A percentile compares a stretch with the other conserved stretches of the same genome.
Evolutionary conservation across 805 yeast species (phyloP).

Genomic region (Ogataea methylovora): DNA sequence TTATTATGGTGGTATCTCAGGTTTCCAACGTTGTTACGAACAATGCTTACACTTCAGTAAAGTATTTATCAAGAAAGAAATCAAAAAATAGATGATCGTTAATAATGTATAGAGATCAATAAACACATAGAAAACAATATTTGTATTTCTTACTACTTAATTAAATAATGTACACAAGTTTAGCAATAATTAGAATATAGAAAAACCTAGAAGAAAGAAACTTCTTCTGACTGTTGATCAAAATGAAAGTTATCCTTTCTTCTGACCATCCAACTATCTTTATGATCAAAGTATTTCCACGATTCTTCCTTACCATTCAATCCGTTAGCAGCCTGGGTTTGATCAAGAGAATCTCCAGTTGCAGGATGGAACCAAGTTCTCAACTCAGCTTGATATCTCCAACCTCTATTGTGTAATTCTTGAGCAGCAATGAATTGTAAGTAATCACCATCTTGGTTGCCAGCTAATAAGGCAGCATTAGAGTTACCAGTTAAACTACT

Average conservation of each 20-base stretch:
- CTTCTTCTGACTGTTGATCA: slow-evolving; percentile 24
- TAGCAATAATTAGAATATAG: too few species aligned
- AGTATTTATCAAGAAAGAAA: slow-evolving; percentile 52
- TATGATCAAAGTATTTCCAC: slow-evolving; percentile 78
- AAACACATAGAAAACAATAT: too few species aligned
- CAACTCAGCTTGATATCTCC: slow-evolving; percentile 68
- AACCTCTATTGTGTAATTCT: slow-evolving; percentile 71
- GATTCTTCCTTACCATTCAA: slow-evolving; percentile 15
- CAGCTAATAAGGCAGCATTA: neutral
- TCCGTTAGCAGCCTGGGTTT: slow-evolving; percentile 11
- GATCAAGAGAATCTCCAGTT: slow-evolving; percentile 55
- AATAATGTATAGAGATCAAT: neutral
- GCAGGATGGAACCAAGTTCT: slow-evolving; percentile 78
- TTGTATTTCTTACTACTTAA: neutral
- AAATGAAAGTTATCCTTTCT: slow-evolving; percentile 33
- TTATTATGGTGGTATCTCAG: slow-evolving; percentile 80
- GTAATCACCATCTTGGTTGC: slow-evolving; percentile 41
- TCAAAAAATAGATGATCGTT: slow-evolving; percentile 4
- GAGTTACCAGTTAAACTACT: slow-evolving; percentile 11
- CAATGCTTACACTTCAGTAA: slow-evolving; percentile 74
- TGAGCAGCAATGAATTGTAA: slow-evolving; percentile 72
- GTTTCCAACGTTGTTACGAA: slow-evolving; percentile 71
- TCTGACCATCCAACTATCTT: slow-evolving; percentile 38
- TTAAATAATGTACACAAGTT: too few species aligned
- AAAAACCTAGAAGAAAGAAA: slow-evolving; percentile 1